Conservation (phyloP, 805 yeast species). For the Ogataea nitratoaversa region DNA sequence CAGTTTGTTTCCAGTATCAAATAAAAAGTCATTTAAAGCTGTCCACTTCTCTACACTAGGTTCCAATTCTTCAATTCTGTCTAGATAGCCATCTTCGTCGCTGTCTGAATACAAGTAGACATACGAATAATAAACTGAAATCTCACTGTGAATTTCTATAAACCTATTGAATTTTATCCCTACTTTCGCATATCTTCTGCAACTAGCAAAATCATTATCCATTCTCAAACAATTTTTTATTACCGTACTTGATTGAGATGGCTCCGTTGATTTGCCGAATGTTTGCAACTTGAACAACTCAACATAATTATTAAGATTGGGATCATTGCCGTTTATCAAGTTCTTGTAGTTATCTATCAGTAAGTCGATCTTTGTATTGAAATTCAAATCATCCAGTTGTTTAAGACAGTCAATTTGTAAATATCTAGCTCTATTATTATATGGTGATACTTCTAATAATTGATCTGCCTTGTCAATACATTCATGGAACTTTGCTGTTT, state of each 20-base stretch:
- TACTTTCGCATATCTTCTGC: slow-evolving; percentile 55
- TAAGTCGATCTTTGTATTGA: slow-evolving; percentile 16
- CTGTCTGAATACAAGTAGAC: slow-evolving; percentile 32
- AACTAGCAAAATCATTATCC: slow-evolving; percentile 66
- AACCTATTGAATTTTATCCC: slow-evolving; percentile 41
- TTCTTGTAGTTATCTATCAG: slow-evolving; percentile 22
- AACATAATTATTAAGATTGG: slow-evolving; percentile 19
- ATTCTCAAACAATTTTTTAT: slow-evolving; percentile 60
- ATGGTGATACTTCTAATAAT: slow-evolving; percentile 40
- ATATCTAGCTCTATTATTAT: slow-evolving; percentile 34
- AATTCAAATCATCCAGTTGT: slow-evolving; percentile 9
- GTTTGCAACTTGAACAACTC: slow-evolving; percentile 25
- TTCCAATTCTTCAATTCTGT: slow-evolving; percentile 31
- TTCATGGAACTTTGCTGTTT: slow-evolving; percentile 18
- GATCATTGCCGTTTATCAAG: slow-evolving; percentile 19
- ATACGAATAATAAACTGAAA: slow-evolving; percentile 39
- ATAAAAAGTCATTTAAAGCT: slow-evolving; percentile 33
- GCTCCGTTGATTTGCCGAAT: slow-evolving; percentile 22
- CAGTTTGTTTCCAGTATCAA: slow-evolving; percentile 16
- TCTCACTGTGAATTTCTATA: slow-evolving; percentile 37
- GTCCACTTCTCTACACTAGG: slow-evolving; percentile 41
- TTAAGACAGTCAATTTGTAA: slow-evolving; percentile 28
- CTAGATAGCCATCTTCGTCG: slow-evolving; percentile 23
- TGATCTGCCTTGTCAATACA: slow-evolving; percentile 32
- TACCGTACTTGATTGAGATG: slow-evolving; percentile 13